phyloP scores from a whole-genome alignment of 169 alveolate genomes.

The Plasmodium ovale region DNA sequence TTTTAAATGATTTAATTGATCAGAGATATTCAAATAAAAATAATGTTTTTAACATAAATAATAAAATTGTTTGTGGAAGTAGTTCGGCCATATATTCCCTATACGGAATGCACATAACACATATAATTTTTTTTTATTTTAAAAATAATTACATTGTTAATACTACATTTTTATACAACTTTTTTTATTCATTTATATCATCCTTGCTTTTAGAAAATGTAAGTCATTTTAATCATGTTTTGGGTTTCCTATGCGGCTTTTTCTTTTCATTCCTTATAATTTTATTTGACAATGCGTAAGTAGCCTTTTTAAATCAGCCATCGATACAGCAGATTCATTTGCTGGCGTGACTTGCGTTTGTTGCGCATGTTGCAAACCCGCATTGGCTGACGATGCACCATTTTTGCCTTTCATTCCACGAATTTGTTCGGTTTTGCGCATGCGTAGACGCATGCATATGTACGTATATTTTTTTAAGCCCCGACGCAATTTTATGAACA shows the following conservation, averaged over 20 bases:
- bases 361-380: too few species aligned
- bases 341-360: background rate
- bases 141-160: conserved; percentile 52
- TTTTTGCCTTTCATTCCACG: too few species aligned
- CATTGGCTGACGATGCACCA: too few species aligned
- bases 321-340: background rate
- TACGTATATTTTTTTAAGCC: too few species aligned
- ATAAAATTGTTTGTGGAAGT: conserved; percentile 72
- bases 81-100: conserved; percentile 68
- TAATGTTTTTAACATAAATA: conserved; percentile 1
- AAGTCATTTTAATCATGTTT: conserved; percentile 55
- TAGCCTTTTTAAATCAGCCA: background rate
- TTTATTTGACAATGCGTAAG: conserved; percentile 28
- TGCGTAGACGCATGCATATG: too few species aligned
- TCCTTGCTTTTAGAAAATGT: conserved; percentile 73
- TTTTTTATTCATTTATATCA: conserved; percentile 66
- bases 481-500: too few species aligned
- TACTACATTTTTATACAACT: conserved; percentile 38
- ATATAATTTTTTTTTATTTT: conserved; percentile 65
- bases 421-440: too few species aligned
- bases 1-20: conserved; percentile 45
- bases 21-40: conserved; percentile 20
- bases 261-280: conserved; percentile 44
- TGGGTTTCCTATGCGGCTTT: conserved; percentile 65
- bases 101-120: conserved; percentile 72